Evolutionary conservation across 495 filamentous ascomycete species (phyloP).

Genomic region (Annulohypoxylon maeteangense): DNA sequence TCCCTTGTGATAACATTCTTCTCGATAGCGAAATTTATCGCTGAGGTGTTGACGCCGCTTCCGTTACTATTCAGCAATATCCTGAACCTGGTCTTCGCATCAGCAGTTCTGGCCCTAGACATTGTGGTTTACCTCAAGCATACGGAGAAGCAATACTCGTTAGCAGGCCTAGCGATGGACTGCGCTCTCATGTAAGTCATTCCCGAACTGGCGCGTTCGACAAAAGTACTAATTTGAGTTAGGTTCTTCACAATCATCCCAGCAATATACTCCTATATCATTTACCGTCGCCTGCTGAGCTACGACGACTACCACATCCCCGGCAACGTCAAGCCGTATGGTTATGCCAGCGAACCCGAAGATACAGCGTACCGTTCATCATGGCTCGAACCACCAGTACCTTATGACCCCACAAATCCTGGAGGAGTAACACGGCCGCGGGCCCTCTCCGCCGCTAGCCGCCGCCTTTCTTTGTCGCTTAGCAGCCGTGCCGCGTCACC

Average conservation of each 20-base stretch:
- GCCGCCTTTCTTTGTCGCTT: slow-evolving; percentile 32
- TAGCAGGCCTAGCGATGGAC: slow-evolving; percentile 56
- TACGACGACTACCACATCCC: slow-evolving; percentile 58
- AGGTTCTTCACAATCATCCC: slow-evolving; percentile 50
- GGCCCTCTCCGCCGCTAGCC: slow-evolving; percentile 36
- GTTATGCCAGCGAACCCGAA: slow-evolving; percentile 40
- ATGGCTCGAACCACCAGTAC: slow-evolving; percentile 26
- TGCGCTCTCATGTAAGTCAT: slow-evolving; percentile 51
- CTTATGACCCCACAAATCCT: slow-evolving; percentile 39
- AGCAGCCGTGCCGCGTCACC: slow-evolving; percentile 19
- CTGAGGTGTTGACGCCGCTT: slow-evolving; percentile 59
- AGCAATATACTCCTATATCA: slow-evolving; percentile 52
- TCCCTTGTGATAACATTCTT: slow-evolving; percentile 55
- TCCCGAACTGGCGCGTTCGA: not conserved
- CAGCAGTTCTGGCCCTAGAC: slow-evolving; percentile 58
- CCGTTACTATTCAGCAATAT: slow-evolving; percentile 56
- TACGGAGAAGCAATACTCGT: slow-evolving; percentile 54
- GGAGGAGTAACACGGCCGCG: slow-evolving; percentile 24
- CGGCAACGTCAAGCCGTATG: slow-evolving; percentile 49
- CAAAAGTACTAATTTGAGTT: slow-evolving; percentile 6
- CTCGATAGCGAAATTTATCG: slow-evolving; percentile 53
- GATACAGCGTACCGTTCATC: slow-evolving; percentile 37
- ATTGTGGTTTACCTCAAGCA: slow-evolving; percentile 52
- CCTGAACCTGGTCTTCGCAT: slow-evolving; percentile 55
- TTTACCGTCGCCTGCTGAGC: slow-evolving; percentile 53